These are phyloP conservation scores for Aureobasidium sp. DNA, from an alignment of 2,329 filamentous ascomycete species.

Conservation along the genomic window DNA sequence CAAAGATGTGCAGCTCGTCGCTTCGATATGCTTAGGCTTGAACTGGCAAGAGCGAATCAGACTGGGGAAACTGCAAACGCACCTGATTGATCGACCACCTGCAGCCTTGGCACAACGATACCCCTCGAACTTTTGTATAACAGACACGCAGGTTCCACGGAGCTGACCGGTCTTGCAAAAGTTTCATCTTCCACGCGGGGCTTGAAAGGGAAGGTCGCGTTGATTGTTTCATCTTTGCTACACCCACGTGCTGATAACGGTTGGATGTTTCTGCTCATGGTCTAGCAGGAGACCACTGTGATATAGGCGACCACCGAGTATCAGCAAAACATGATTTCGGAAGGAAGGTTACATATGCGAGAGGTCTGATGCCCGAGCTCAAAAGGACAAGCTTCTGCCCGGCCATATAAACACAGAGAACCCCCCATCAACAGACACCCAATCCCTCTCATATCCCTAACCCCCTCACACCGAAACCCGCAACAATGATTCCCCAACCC, in stretches of 20 bases:
- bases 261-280: not conserved
- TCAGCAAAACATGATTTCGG: not conserved
- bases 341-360: not conserved
- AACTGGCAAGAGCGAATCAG: not conserved
- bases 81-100: slow-evolving; percentile 7
- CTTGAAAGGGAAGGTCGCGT: slow-evolving; percentile 4
- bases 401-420: not conserved
- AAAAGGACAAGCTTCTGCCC: not conserved
- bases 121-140: slow-evolving; percentile 4
- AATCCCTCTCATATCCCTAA: not conserved
- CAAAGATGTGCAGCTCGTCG: not conserved
- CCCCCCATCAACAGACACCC: not conserved
- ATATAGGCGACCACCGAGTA: slow-evolving; percentile 10
- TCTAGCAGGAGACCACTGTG: not conserved
- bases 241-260: slow-evolving; percentile 5
- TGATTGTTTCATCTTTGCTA: not conserved
- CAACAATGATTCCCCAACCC: slow-evolving; percentile 22
- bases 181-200: not conserved
- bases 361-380: not conserved
- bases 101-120: not conserved
- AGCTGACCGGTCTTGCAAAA: slow-evolving; percentile 1
- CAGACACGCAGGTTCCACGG: slow-evolving; percentile 3
- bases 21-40: not conserved
- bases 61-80: slow-evolving; percentile 7
- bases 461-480: not conserved